Percentiles rank a stretch among this genome's conserved stretches.
Evolutionary conservation across 208 protist species (phyloP).

Genomic region (Leishmania mexicana): DNA sequence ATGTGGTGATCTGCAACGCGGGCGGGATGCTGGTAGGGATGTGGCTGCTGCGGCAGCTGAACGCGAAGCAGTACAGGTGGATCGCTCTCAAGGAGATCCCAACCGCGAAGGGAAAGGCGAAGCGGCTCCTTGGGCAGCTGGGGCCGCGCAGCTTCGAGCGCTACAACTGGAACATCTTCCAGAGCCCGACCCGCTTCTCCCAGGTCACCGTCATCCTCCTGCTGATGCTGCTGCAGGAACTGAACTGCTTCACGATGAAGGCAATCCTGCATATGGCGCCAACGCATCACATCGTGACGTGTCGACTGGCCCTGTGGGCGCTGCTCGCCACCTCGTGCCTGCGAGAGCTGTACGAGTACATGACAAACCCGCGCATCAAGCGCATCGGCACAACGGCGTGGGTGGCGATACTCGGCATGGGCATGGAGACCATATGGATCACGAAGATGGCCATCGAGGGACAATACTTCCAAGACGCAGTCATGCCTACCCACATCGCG

Average conservation of each 20-base stretch:
- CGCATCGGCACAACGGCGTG: conserved; percentile 91
- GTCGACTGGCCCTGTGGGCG: conserved; percentile 88
- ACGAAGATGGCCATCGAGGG: conserved; percentile 76
- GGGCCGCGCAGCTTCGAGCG: conserved; percentile 80
- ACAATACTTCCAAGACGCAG: conserved; percentile 68
- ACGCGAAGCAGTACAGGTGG: conserved; percentile 85
- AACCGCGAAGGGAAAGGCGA: conserved; percentile 58
- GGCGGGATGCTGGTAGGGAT: conserved; percentile 94
- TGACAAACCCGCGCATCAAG: conserved; percentile 70
- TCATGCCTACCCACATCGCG: conserved; percentile 68
- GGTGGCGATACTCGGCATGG: conserved; percentile 76
- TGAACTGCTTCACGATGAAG: conserved; percentile 98
- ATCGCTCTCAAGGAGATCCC: conserved; percentile 69
- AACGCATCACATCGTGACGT: conserved; percentile 86
- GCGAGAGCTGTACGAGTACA: conserved; percentile 95
- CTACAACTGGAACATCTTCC: conserved; percentile 93
- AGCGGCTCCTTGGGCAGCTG: conserved; percentile 79
- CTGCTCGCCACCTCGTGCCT: conserved; percentile 85
- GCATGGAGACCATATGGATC: conserved; percentile 78
- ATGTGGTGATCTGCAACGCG: conserved; percentile 96
- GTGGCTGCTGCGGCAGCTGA: conserved; percentile 57
- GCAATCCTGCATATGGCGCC: conserved; percentile 92
- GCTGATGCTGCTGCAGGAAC: conserved; percentile 91
- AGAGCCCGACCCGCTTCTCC: conserved; percentile 69
- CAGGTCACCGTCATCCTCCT: conserved; percentile 66